Evolutionary conservation across 2,329 filamentous ascomycete species (phyloP).

Genomic region (Colletotrichum lentis): DNA sequence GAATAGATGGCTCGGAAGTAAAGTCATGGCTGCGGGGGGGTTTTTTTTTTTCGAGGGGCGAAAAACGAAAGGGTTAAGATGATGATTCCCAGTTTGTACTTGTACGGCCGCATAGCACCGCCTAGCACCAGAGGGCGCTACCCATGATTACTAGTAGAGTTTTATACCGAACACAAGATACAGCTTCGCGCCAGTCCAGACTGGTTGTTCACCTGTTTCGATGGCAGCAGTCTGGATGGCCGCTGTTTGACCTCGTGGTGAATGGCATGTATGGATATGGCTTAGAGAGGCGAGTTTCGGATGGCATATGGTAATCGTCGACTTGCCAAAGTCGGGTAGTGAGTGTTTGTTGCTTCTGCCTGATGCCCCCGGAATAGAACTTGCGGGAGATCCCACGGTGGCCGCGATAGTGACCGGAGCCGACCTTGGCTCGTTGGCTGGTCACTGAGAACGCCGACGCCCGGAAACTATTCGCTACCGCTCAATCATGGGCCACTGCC

Average conservation of each 20-base stretch:
- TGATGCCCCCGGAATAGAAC: background rate
- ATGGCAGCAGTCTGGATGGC: background rate
- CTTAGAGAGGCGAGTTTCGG: background rate
- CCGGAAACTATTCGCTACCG: background rate
- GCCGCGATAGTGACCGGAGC: background rate
- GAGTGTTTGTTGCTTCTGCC: no score
- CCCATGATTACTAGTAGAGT: background rate
- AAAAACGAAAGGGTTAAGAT: constrained; percentile 9
- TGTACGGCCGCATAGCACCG: constrained; percentile 22
- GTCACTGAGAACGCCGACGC: background rate
- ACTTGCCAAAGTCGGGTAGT: no score
- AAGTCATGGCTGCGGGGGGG: constrained; percentile 1
- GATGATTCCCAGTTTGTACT: constrained; percentile 27
- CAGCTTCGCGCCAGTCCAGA: constrained; percentile 24
- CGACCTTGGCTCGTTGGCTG: constrained; percentile 1
- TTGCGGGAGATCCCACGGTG: background rate
- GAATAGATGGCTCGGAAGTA: background rate
- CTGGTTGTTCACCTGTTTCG: background rate
- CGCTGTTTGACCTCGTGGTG: background rate
- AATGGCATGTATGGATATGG: background rate
- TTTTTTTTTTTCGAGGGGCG: background rate
- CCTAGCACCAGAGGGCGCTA: background rate
- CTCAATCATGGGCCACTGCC: background rate
- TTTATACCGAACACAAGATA: background rate
- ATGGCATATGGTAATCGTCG: background rate